A percentile compares a stretch with the other conserved stretches of the same genome.
These are phyloP conservation scores for Stevia rebaudiana DNA, from an alignment of 140 eudicot species.

Conservation along the genomic window DNA sequence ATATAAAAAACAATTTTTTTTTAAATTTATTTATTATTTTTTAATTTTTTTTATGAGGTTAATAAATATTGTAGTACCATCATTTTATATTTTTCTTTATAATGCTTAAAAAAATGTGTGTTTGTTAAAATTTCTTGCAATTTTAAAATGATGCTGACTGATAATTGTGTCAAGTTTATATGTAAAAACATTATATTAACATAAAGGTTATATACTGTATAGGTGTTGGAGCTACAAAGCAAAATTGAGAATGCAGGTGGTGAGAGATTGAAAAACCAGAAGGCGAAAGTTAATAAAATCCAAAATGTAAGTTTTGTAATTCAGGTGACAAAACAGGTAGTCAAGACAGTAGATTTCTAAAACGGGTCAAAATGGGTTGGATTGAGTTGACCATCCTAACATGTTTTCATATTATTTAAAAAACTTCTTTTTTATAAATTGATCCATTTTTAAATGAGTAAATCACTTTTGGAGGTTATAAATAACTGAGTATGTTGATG, in stretches of 20 bases:
- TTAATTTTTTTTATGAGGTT: too few relatives aligned
- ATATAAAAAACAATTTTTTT: too few relatives aligned
- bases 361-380: neutral
- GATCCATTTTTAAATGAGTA: neutral
- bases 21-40: too few relatives aligned
- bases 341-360: neutral
- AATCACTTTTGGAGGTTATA: neutral
- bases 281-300: conserved; percentile 61
- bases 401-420: neutral
- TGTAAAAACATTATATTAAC: neutral
- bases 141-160: too few relatives aligned
- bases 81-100: too few relatives aligned
- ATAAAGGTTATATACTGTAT: neutral
- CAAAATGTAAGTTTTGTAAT: conserved; percentile 62
- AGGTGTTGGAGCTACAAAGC: conserved; percentile 80
- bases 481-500: conserved; percentile 7
- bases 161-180: neutral
- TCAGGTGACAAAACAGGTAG: neutral
- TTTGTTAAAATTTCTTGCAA: too few relatives aligned
- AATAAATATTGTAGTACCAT: too few relatives aligned
- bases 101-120: too few relatives aligned
- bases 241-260: conserved; percentile 97
- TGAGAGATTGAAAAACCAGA: conserved; percentile 70
- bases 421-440: neutral
- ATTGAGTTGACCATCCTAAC: neutral